Percentiles rank a stretch among this genome's conserved stretches.
Evolutionary conservation across 768 basidiomycete genomes (phyloP).

Genomic region (Pisolithus sp.): DNA sequence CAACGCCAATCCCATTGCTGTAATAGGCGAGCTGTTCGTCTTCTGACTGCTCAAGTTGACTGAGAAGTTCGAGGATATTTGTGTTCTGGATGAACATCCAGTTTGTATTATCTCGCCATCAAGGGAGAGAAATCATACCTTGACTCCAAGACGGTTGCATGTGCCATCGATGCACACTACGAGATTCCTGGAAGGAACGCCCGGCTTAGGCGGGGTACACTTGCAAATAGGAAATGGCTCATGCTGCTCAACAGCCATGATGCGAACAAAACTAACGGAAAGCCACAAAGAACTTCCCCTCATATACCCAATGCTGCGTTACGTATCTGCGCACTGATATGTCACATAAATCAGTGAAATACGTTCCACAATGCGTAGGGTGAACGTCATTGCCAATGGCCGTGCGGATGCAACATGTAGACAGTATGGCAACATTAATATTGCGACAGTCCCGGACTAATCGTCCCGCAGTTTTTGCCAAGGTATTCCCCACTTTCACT

Average conservation of each 20-base stretch:
- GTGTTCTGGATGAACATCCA: constrained; percentile 28
- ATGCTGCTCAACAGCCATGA: background rate
- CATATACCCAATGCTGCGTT: no score
- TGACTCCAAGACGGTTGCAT: constrained; percentile 31
- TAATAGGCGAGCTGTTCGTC: constrained; percentile 33
- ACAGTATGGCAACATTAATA: no score
- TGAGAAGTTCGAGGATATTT: constrained; percentile 36
- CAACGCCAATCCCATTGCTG: constrained; percentile 34
- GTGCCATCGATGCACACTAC: constrained; percentile 38
- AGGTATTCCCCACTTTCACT: no score
- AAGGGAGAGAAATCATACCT: constrained; percentile 14
- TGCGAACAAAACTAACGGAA: no score
- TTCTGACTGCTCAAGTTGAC: constrained; percentile 28
- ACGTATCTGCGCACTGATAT: no score
- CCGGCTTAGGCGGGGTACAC: background rate
- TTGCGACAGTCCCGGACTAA: no score
- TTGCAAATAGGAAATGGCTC: background rate
- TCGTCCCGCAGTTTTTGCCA: no score
- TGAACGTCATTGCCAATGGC: no score
- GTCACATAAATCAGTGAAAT: no score
- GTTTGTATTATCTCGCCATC: background rate
- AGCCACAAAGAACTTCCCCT: no score
- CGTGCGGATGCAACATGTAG: no score
- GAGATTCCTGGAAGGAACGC: constrained; percentile 11
- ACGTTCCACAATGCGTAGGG: no score